Percentiles rank a stretch among this genome's conserved stretches.
These are phyloP conservation scores for Noccaea bulbosa DNA, from an alignment of 345 rosid genomes.

Conservation along the genomic window DNA sequence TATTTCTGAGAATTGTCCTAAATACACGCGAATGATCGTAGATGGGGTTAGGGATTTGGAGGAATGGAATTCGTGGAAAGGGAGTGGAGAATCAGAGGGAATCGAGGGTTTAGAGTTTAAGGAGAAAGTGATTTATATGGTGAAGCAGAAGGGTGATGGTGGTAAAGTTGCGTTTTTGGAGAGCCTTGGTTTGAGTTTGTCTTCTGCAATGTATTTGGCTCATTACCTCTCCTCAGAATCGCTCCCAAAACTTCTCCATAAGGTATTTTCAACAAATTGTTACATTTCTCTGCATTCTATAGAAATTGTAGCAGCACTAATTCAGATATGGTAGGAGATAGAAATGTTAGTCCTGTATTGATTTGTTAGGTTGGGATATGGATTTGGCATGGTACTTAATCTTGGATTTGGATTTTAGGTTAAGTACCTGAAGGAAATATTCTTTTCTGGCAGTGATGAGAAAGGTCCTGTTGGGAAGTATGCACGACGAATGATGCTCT, in stretches of 20 bases:
- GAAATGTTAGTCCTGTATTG: neutral
- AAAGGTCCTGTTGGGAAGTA: slow-evolving; percentile 51
- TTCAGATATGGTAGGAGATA: neutral
- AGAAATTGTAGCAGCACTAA: neutral
- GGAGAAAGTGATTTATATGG: slow-evolving; percentile 70
- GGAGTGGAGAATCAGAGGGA: slow-evolving; percentile 32
- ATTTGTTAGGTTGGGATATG: slow-evolving; percentile 23
- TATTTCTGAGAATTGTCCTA: slow-evolving; percentile 59
- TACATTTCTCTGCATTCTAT: neutral
- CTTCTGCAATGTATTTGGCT: slow-evolving; percentile 74
- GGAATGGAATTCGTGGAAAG: slow-evolving; percentile 65
- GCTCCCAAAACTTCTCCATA: slow-evolving; percentile 58
- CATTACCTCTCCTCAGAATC: slow-evolving; percentile 65
- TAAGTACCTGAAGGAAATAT: slow-evolving; percentile 74
- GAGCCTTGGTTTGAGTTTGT: slow-evolving; percentile 73
- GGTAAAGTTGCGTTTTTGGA: slow-evolving; percentile 87
- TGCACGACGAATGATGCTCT: slow-evolving; percentile 76
- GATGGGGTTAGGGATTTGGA: slow-evolving; percentile 76
- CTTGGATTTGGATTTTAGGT: slow-evolving; percentile 71
- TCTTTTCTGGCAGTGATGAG: slow-evolving; percentile 74
- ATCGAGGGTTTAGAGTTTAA: slow-evolving; percentile 51
- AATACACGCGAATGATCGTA: slow-evolving; percentile 56
- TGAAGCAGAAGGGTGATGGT: slow-evolving; percentile 73
- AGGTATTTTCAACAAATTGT: slow-evolving; percentile 44
- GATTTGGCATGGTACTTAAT: slow-evolving; percentile 47